Conservation (phyloP, 116 monocot genomes). For the Papilionanthe hybrid region DNA sequence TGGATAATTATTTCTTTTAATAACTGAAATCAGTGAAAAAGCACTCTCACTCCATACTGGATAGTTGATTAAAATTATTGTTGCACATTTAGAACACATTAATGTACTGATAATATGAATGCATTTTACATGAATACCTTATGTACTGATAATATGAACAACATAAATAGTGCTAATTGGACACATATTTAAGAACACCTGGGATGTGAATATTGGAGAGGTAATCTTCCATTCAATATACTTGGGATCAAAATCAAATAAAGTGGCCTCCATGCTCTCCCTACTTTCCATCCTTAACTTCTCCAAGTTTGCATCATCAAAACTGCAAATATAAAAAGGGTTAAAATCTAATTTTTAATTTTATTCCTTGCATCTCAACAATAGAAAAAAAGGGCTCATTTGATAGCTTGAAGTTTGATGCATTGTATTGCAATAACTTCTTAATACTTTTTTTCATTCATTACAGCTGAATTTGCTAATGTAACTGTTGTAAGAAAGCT, state of each 20-base stretch:
- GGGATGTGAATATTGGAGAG: conserved; percentile 34
- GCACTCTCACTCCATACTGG: no score
- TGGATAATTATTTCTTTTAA: no score
- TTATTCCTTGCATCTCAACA: no score
- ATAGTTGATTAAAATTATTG: no score
- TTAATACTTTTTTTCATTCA: no score
- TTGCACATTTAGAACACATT: background rate
- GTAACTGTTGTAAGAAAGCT: no score
- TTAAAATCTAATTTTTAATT: background rate
- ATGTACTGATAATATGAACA: background rate
- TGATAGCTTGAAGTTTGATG: no score
- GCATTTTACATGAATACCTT: background rate
- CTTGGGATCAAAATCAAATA: conserved; percentile 32
- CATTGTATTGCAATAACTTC: no score
- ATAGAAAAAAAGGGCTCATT: no score
- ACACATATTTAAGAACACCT: conserved; percentile 31
- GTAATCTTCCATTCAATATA: conserved; percentile 36
- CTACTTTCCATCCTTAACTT: conserved; percentile 9
- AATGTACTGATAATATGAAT: background rate
- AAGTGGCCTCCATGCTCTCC: background rate
- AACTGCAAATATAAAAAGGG: conserved; percentile 11
- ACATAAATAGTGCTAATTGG: conserved; percentile 4
- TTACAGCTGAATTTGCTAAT: no score
- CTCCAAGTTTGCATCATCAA: conserved; percentile 29
- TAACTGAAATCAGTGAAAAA: no score